These are phyloP conservation scores for Chalciporus pseudorubinellus DNA, from an alignment of 768 basidiomycete species.

Conservation along the genomic window DNA sequence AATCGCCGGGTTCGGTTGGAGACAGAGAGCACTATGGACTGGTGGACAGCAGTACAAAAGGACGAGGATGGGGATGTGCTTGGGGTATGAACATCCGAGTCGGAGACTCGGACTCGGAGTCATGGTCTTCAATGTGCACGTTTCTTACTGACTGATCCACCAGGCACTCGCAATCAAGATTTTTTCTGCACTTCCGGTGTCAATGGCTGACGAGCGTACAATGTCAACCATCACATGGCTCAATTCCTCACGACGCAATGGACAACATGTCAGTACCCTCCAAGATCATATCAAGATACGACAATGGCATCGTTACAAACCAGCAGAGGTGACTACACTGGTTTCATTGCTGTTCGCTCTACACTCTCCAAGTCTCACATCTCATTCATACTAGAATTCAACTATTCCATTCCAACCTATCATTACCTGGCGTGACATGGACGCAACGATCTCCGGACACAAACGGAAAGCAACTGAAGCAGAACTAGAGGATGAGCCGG, in stretches of 20 bases:
- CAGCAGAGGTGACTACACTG: neutral
- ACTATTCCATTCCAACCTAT: too few relatives aligned
- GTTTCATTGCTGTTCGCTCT: too few relatives aligned
- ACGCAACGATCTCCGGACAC: neutral
- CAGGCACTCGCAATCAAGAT: conserved; percentile 3
- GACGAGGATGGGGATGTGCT: conserved; percentile 4
- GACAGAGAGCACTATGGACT: neutral
- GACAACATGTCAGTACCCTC: conserved; percentile 2
- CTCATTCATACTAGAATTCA: too few relatives aligned
- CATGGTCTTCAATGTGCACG: too few relatives aligned
- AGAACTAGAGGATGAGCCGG: too few relatives aligned
- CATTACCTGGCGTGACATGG: neutral
- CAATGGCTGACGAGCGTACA: conserved; percentile 7
- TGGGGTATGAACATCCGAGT: neutral
- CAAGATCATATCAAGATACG: conserved; percentile 7
- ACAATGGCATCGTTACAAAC: neutral
- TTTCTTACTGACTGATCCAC: too few relatives aligned
- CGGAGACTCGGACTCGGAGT: too few relatives aligned
- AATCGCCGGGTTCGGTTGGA: neutral
- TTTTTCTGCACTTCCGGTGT: conserved; percentile 1
- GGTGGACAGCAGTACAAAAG: conserved; percentile 2
- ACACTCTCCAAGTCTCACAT: too few relatives aligned
- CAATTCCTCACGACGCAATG: neutral
- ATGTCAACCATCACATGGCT: conserved; percentile 14
- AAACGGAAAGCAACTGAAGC: too few relatives aligned